Base-by-base conservation (phyloP, 2,329 filamentous ascomycete species). In the Emydomyces testavorans region DNA sequence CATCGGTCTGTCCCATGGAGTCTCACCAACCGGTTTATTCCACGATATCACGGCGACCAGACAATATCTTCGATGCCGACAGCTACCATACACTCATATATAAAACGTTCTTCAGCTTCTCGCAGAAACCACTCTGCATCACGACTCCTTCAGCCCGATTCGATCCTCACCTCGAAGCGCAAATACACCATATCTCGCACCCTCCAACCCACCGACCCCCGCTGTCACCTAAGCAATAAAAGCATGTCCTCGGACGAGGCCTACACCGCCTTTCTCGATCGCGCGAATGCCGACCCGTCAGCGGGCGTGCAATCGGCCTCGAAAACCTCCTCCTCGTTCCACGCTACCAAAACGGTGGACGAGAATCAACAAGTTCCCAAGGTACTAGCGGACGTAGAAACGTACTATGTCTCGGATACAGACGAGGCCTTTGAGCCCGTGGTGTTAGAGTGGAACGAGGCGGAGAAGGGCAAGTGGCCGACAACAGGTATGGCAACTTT, bases 361-460 rank as follows among this genome's bases (percentile, higher is more conserved):
- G 7, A 59, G 67, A 50, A 60, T 65, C 71, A 75, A 44, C 64
- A 73, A 51, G 74, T 88, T 46, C 85, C 88, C 5, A 65, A 70
- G 42, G 65, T 68, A 2, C 71, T 89, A 46, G 65, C 68, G 47
- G 70, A 73, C 42, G 68, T 74, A 43, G 71, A 82, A 49, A 75
- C 73, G 36, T 80, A 82, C 60, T 94, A 92, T 64, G 65, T 77
- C 13, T 92, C 83, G 52, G 89, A 94, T 50, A 79, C 85, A 24
- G 88, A 94, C 62, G 86, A 93, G 71, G 81, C 83, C 3, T 94
- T 94, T 65, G 79, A 84, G 62, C 78, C 80, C 2, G 85, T 94
- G 4, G 78, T 76, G 46, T 63, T 94, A 55, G 73, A 71, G 54
- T 85, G 76, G 63, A 47, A 50, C 21, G 53, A 54, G 45, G 64